A percentile compares a stretch with the other conserved stretches of the same genome.
Evolutionary conservation across 2,329 filamentous ascomycete species (phyloP).

Genomic region (Talaromyces sp.): DNA sequence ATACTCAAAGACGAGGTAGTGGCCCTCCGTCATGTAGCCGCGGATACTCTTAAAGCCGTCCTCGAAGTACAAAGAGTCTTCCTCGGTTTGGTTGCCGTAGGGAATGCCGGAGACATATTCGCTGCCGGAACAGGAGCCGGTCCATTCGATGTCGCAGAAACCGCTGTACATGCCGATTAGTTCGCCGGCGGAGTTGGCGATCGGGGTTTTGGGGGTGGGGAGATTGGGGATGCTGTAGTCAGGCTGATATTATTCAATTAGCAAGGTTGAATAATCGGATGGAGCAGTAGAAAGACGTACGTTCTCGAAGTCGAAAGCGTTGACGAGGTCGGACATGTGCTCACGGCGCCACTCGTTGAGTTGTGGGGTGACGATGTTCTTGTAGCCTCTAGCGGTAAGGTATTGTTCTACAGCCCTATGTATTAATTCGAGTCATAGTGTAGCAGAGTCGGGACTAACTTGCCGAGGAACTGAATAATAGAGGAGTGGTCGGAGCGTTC

Average conservation of each 20-base stretch:
- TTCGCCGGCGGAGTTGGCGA: constrained; percentile 29
- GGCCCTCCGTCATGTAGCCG: constrained; percentile 53
- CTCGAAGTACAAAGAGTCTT: constrained; percentile 40
- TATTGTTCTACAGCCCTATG: background rate
- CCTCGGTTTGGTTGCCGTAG: constrained; percentile 25
- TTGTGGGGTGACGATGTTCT: constrained; percentile 4
- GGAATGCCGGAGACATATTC: constrained; percentile 45
- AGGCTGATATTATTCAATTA: constrained; percentile 32
- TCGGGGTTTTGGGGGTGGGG: constrained; percentile 44
- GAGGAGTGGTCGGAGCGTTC: constrained; percentile 55
- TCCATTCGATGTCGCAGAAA: constrained; percentile 12
- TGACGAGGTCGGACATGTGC: constrained; percentile 49
- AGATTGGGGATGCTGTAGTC: constrained; percentile 49
- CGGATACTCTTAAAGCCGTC: constrained; percentile 53
- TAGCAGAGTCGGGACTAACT: background rate
- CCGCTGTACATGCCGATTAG: constrained; percentile 25
- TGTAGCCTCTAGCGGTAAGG: constrained; percentile 12
- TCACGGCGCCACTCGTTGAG: constrained; percentile 8
- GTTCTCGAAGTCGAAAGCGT: constrained; percentile 39
- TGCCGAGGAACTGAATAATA: constrained; percentile 49
- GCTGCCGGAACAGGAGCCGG: constrained; percentile 25
- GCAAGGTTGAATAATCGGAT: background rate
- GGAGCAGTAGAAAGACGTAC: constrained; percentile 20
- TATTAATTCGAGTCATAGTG: background rate
- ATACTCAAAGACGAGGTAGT: constrained; percentile 51